Evolutionary conservation across 305 asterid genomes (phyloP).

Genomic region (Petunia hybrid): DNA sequence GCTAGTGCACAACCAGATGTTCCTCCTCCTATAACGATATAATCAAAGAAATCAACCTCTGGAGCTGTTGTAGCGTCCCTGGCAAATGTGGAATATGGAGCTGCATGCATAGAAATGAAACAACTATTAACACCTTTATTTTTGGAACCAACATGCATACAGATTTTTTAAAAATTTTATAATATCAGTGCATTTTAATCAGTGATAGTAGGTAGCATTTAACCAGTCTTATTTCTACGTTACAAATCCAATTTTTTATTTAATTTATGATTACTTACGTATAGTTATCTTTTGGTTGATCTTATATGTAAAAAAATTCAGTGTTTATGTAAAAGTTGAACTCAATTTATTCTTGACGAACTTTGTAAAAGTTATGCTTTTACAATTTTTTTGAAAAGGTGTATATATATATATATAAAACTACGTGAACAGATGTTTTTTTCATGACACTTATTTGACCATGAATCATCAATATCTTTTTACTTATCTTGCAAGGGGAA

Average conservation of each 20-base stretch:
- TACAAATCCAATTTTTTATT: too few relatives aligned
- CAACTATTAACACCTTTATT: too few relatives aligned
- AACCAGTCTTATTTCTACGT: neutral
- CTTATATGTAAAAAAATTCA: neutral
- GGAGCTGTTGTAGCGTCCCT: slow-evolving; percentile 68
- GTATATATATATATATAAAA: too few relatives aligned
- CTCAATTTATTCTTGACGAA: neutral
- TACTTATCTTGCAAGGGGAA: neutral
- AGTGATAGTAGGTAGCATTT: too few relatives aligned
- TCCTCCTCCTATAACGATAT: slow-evolving; percentile 81
- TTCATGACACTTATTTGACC: too few relatives aligned
- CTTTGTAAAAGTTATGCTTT: too few relatives aligned
- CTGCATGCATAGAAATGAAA: slow-evolving; percentile 41
- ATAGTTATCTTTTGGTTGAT: too few relatives aligned
- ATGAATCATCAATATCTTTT: neutral
- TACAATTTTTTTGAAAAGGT: too few relatives aligned
- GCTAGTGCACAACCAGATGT: slow-evolving; percentile 80
- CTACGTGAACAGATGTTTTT: too few relatives aligned
- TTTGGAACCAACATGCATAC: neutral
- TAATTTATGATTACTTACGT: too few relatives aligned
- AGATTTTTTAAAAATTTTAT: neutral
- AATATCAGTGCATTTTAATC: neutral
- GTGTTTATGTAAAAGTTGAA: neutral
- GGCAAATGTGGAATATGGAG: slow-evolving; percentile 65
- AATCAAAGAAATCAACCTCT: slow-evolving; percentile 53